Conservation (phyloP, 805 yeast genomes). For the Candida nanaspora region DNA sequence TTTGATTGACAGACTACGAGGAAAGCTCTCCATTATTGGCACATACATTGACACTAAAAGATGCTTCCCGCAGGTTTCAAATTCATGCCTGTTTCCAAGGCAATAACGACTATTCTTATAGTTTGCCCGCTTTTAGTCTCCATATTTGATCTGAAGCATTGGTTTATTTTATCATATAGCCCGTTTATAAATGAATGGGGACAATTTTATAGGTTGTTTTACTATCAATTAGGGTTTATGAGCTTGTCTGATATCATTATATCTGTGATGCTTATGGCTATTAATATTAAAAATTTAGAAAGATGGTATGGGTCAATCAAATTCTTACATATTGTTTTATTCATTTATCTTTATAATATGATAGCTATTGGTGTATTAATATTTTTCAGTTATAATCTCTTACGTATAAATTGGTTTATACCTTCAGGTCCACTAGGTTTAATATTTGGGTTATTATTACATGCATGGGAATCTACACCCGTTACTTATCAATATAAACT, state of each 20-base stretch:
- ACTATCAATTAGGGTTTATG: conserved; percentile 45
- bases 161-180: conserved; percentile 34
- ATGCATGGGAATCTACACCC: conserved; percentile 34
- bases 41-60: neutral
- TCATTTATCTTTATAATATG: conserved; percentile 43
- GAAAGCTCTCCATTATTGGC: no score
- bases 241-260: conserved; percentile 54
- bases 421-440: conserved; percentile 38
- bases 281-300: conserved; percentile 49
- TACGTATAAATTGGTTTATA: conserved; percentile 34
- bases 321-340: conserved; percentile 37
- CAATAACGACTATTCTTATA: conserved; percentile 28
- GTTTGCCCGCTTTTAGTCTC: conserved; percentile 34
- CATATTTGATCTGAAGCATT: conserved; percentile 35
- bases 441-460: conserved; percentile 30
- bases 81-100: conserved; percentile 32
- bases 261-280: conserved; percentile 35
- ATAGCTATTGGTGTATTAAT: conserved; percentile 29
- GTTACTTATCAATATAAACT: conserved; percentile 29
- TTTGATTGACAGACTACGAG: no score
- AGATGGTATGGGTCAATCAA: conserved; percentile 50
- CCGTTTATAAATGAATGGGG: conserved; percentile 49
- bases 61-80: conserved; percentile 27
- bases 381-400: conserved; percentile 17
- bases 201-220: conserved; percentile 50